Conservation (phyloP, 768 basidiomycete species). For the Serendipita sp. region DNA sequence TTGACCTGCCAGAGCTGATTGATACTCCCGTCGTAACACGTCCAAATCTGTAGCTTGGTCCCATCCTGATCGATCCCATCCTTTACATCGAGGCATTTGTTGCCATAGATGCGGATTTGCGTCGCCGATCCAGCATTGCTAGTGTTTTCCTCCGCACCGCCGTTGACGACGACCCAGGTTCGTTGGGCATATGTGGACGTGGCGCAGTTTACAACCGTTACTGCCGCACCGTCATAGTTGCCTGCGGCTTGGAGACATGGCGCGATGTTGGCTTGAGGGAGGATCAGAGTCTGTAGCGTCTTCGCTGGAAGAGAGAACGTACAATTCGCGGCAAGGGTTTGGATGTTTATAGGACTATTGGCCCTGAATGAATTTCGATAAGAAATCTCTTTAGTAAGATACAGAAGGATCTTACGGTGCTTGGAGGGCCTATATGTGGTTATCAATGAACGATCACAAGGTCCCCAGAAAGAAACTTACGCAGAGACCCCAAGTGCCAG, state of each 20-base stretch:
- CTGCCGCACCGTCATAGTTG: not conserved
- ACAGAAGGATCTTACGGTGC: no score
- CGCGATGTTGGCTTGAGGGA: not conserved
- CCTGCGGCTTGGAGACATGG: constrained; percentile 1
- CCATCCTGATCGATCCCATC: not conserved
- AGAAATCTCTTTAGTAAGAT: no score
- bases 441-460: not conserved
- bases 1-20: not conserved
- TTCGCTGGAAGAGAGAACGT: not conserved
- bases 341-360: not conserved
- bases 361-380: not conserved
- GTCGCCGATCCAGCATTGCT: not conserved
- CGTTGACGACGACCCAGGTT: not conserved
- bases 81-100: not conserved
- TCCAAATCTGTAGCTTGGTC: not conserved
- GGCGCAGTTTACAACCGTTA: not conserved
- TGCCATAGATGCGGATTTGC: not conserved
- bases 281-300: not conserved
- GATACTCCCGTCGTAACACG: not conserved
- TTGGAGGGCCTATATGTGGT: not conserved
- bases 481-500: not conserved
- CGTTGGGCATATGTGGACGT: not conserved
- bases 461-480: not conserved
- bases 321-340: not conserved
- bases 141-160: not conserved